Evolutionary conservation across 495 filamentous ascomycete species (phyloP), one percentile per base, ranked within the genome.

Genomic region (Chaetomium cochliodes): DNA sequence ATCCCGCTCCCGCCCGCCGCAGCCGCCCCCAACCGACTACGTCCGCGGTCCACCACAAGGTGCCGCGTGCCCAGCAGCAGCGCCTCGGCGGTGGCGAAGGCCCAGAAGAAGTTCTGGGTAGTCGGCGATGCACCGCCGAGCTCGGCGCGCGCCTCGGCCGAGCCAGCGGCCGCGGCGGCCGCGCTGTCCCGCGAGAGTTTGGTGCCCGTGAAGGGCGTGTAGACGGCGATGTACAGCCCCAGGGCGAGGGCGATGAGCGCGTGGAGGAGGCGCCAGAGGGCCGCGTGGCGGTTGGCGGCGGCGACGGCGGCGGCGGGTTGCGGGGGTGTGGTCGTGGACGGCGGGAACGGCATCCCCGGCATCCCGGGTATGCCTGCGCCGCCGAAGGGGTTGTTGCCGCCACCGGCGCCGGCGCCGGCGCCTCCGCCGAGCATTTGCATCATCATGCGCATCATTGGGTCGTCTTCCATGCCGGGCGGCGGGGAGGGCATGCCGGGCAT

Each of bases 31-130:
- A 77, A 68, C 58, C 79, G 79, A 59, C 47, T 20, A 13, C 59
- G 16, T n/a, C 62, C 63, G 13, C 81, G 83, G 56, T 89, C 87
- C 58, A 7, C 16, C 5, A 88, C 44, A 67, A 92, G 83, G 62
- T 86, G 87, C 65, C 90, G 79, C 25, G 84, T 84, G 9, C 83
- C 84, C 65, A 90, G 84, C 67, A 96, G 72, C 37, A 93, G 66
- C 60, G 92, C 74, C 79, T 97, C 91, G 13, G 86, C 90, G 3
- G 91, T 92, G 23, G 89, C 87, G 71, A 97, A 97, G 22, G 73
- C 76, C 60, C 89, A 84, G 69, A 88, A 85, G 76, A 94, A 97
- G 25, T 76, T 74, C 37, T 18, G 16, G n/a, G 66, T 70, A 49
- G 50, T n/a, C n/a, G n/a, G 66, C 57, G 7, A 11, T 0, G 2